These are phyloP conservation scores for Cladosporium sp. DNA, from an alignment of 2,329 filamentous ascomycete genomes.

Conservation along the genomic window DNA sequence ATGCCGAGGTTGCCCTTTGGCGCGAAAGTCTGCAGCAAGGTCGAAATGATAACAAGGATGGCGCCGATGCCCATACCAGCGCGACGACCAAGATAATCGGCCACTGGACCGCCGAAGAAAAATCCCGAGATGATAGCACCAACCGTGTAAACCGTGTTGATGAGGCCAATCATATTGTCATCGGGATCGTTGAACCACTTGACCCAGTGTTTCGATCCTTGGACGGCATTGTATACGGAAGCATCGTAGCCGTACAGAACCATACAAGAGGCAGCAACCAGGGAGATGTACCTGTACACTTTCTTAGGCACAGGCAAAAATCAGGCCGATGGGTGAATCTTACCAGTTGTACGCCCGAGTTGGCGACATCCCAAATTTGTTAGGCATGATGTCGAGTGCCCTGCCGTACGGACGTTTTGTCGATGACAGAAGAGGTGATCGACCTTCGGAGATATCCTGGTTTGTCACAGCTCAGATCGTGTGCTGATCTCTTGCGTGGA, in stretches of 20 bases:
- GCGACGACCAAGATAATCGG: conserved; percentile 41
- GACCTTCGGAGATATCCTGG: background rate
- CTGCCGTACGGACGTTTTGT: background rate
- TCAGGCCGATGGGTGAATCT: conserved; percentile 25
- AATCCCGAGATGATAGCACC: conserved; percentile 65
- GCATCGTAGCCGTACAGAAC: conserved; percentile 70
- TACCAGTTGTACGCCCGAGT: conserved; percentile 39
- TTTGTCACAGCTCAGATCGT: background rate
- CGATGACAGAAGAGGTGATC: background rate
- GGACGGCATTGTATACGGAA: conserved; percentile 66
- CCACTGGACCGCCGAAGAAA: conserved; percentile 60
- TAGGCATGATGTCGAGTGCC: background rate
- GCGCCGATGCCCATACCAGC: conserved; percentile 61
- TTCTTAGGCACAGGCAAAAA: conserved; percentile 16
- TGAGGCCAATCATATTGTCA: conserved; percentile 44
- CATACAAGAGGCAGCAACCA: conserved; percentile 68
- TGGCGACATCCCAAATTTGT: conserved; percentile 18
- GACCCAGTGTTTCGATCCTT: conserved; percentile 61
- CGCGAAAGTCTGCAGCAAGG: conserved; percentile 62
- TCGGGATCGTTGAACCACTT: conserved; percentile 52
- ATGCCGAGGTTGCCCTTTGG: conserved; percentile 55
- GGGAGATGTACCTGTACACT: conserved; percentile 54
- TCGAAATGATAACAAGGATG: conserved; percentile 59
- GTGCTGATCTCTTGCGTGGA: background rate
- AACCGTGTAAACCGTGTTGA: conserved; percentile 66